A percentile compares a stretch with the other conserved stretches of the same genome.
These are phyloP conservation scores for Brachypodium distachyon DNA, from an alignment of 202 grass and related monocot species.

Conservation along the genomic window DNA sequence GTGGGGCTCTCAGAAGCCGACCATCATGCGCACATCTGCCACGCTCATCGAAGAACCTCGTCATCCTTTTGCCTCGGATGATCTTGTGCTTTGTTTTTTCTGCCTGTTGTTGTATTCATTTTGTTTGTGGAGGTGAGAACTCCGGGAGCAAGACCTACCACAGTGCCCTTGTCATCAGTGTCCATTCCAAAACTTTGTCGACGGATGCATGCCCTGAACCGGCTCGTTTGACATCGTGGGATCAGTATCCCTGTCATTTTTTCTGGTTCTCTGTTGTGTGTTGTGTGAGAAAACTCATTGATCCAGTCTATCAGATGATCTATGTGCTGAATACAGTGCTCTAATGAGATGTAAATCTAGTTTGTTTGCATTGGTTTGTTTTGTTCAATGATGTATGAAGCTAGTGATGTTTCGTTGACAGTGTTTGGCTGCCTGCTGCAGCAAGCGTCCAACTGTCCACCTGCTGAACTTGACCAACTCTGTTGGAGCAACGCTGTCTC, in stretches of 20 bases:
- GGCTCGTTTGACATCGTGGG: constrained; percentile 6
- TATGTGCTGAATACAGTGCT: background rate
- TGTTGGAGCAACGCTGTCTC: background rate
- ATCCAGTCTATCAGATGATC: constrained; percentile 9
- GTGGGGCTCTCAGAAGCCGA: constrained; percentile 11
- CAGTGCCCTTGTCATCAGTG: constrained; percentile 21
- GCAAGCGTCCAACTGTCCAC: background rate
- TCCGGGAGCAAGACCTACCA: constrained; percentile 1
- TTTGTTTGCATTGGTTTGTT: background rate
- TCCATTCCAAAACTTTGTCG: constrained; percentile 6
- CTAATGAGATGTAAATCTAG: constrained; percentile 23
- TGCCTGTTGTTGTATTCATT: constrained; percentile 30
- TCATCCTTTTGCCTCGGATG: constrained; percentile 8
- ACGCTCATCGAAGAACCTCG: background rate
- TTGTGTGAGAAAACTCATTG: constrained; percentile 23
- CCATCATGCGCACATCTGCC: constrained; percentile 22
- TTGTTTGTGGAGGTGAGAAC: constrained; percentile 22
- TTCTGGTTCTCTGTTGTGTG: constrained; percentile 20
- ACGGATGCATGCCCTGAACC: constrained; percentile 9
- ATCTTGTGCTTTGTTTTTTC: constrained; percentile 14
- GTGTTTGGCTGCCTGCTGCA: background rate
- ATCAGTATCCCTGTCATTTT: constrained; percentile 7
- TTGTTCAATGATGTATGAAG: background rate
- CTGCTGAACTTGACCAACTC: constrained; percentile 16
- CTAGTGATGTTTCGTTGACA: background rate